Conservation (phyloP, 352 stramenopile genomes). For the Pythium periplocum region DNA sequence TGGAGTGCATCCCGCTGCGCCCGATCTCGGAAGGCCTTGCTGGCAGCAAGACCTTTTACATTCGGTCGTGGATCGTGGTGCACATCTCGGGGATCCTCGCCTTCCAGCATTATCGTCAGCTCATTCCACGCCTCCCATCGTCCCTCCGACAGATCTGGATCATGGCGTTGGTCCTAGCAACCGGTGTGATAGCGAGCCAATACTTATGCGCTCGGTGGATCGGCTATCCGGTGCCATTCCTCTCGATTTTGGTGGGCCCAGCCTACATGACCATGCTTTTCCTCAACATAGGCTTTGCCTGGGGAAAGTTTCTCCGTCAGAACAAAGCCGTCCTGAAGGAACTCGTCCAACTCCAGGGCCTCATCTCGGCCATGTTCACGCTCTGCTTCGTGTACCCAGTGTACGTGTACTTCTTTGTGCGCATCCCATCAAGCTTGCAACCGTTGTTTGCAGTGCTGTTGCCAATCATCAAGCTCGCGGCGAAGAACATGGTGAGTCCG, state of each 20-base stretch:
- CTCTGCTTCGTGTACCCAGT: slow-evolving; percentile 9
- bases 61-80: too few relatives aligned
- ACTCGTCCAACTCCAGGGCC: too few relatives aligned
- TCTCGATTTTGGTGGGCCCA: too few relatives aligned
- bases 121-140: slow-evolving; percentile 1
- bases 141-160: slow-evolving; percentile 2
- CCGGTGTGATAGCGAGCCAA: neutral
- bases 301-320: too few relatives aligned
- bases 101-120: slow-evolving; percentile 2
- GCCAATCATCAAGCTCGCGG: slow-evolving; percentile 33
- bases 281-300: too few relatives aligned
- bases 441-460: slow-evolving; percentile 18
- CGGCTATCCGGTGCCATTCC: slow-evolving; percentile 8
- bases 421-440: slow-evolving; percentile 4
- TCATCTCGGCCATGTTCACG: slow-evolving; percentile 2
- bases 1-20: too few relatives aligned
- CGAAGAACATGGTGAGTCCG: slow-evolving; percentile 31
- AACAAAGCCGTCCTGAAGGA: too few relatives aligned
- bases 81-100: neutral
- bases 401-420: slow-evolving; percentile 17
- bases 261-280: too few relatives aligned
- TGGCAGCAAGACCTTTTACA: too few relatives aligned
- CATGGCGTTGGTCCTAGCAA: neutral
- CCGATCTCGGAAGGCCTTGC: too few relatives aligned
- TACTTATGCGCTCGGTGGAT: neutral